Evolutionary conservation across 225 moss, liverwort and hornwort genomes (phyloP).

Genomic region (Sphagnum tenellum): DNA sequence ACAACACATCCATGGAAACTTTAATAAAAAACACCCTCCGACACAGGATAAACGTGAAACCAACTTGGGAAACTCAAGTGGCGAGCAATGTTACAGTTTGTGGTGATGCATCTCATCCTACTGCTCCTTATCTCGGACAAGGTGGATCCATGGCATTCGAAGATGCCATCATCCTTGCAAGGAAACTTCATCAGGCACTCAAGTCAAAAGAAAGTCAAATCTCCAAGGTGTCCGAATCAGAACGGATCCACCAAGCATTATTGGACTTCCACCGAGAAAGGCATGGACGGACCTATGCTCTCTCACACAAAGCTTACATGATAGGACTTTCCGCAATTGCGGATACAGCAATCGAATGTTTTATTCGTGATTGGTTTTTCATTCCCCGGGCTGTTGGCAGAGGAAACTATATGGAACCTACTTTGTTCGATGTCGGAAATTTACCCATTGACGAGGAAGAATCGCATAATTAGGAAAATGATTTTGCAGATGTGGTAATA

Average conservation of each 20-base stretch:
- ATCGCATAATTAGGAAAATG: too few relatives aligned
- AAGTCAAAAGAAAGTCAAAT: too few relatives aligned
- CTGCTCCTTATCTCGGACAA: slow-evolving; percentile 3
- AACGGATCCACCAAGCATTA: neutral
- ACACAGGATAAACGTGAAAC: neutral
- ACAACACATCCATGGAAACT: neutral
- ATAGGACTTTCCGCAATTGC: too few relatives aligned
- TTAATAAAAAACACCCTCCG: neutral
- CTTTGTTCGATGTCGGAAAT: too few relatives aligned
- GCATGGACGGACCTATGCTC: neutral
- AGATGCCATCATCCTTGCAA: slow-evolving; percentile 3
- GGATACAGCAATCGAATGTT: too few relatives aligned
- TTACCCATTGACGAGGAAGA: too few relatives aligned
- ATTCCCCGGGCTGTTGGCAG: too few relatives aligned
- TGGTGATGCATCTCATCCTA: slow-evolving; percentile 5
- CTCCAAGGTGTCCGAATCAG: neutral
- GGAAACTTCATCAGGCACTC: slow-evolving; percentile 1
- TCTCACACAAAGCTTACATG: neutral
- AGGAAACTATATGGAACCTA: too few relatives aligned
- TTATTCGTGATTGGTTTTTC: too few relatives aligned
- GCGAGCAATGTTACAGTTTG: neutral
- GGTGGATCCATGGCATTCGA: slow-evolving; percentile 1
- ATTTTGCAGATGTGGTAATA: too few relatives aligned
- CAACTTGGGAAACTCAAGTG: neutral
- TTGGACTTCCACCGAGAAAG: neutral